These are phyloP conservation scores for Lipomyces yamanashiensis DNA, from an alignment of 805 yeast genomes.

Conservation along the genomic window DNA sequence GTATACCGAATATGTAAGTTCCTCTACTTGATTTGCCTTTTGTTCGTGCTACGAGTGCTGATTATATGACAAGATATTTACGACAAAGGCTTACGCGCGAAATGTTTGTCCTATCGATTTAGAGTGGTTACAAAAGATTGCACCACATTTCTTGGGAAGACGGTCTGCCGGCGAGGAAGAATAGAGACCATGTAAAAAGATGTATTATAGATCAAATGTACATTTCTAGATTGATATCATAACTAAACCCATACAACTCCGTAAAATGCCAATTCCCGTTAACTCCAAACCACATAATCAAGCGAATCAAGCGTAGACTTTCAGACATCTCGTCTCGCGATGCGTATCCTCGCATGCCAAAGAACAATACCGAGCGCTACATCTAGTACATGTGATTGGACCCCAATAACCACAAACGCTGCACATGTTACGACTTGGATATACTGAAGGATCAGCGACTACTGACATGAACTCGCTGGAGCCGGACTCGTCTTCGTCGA, in stretches of 20 bases:
- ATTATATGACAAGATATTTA: constrained; percentile 50
- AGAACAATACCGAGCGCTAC: constrained; percentile 48
- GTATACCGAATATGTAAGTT: constrained; percentile 84
- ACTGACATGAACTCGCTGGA: constrained; percentile 42
- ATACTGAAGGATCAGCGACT: constrained; percentile 45
- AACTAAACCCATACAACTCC: background rate
- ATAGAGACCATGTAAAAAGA: background rate
- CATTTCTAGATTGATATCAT: background rate
- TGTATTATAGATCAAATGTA: constrained; percentile 1
- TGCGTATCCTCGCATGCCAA: constrained; percentile 46
- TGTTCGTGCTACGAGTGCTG: background rate
- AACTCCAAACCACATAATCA: background rate
- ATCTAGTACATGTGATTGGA: constrained; percentile 44
- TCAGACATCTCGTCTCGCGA: constrained; percentile 47
- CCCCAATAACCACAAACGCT: constrained; percentile 51
- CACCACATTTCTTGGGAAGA: constrained; percentile 65
- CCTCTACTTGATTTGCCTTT: background rate
- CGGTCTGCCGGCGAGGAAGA: constrained; percentile 35
- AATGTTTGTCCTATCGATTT: constrained; percentile 80
- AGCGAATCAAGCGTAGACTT: constrained; percentile 38
- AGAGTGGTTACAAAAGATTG: constrained; percentile 83
- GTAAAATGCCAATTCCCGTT: background rate
- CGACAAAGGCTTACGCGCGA: constrained; percentile 91
- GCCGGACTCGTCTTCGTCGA: constrained; percentile 49
- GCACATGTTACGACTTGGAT: constrained; percentile 47